Evolutionary conservation across 176 grass and related monocot species (phyloP).

Genomic region (Saccharum officinarum): DNA sequence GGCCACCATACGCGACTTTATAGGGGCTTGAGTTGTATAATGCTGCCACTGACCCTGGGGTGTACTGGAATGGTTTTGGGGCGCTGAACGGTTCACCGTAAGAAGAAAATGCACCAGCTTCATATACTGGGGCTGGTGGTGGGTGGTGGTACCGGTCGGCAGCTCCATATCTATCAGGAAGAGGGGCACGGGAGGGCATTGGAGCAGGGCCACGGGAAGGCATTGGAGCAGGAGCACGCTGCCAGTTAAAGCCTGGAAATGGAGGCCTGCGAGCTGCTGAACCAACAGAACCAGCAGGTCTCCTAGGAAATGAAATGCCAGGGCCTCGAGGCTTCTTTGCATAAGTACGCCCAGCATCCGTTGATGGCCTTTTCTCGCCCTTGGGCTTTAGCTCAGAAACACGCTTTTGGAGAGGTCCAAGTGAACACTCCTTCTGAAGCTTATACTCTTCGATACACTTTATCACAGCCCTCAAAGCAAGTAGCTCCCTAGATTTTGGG

Average conservation of each 20-base stretch:
- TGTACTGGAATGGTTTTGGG: constrained; percentile 46
- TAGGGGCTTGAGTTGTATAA: constrained; percentile 40
- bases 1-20: constrained; percentile 30
- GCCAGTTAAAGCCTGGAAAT: constrained; percentile 37
- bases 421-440: constrained; percentile 69
- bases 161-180: constrained; percentile 44
- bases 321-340: constrained; percentile 45
- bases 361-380: constrained; percentile 53
- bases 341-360: constrained; percentile 35
- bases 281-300: constrained; percentile 25
- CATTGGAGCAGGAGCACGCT: constrained; percentile 41
- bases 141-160: constrained; percentile 40
- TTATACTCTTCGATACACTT: constrained; percentile 73
- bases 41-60: constrained; percentile 35
- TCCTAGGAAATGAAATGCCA: constrained; percentile 35
- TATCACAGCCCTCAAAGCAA: constrained; percentile 57
- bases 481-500: constrained; percentile 49
- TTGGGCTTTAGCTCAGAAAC: constrained; percentile 61
- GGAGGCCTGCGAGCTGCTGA: constrained; percentile 45
- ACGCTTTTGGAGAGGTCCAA: constrained; percentile 76
- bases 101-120: constrained; percentile 26
- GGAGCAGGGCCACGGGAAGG: constrained; percentile 42
- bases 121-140: constrained; percentile 27
- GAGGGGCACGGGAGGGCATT: constrained; percentile 12
- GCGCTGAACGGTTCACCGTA: constrained; percentile 32